Evolutionary conservation across 768 basidiomycete species (phyloP).

Genomic region (Termitomyces sp.): DNA sequence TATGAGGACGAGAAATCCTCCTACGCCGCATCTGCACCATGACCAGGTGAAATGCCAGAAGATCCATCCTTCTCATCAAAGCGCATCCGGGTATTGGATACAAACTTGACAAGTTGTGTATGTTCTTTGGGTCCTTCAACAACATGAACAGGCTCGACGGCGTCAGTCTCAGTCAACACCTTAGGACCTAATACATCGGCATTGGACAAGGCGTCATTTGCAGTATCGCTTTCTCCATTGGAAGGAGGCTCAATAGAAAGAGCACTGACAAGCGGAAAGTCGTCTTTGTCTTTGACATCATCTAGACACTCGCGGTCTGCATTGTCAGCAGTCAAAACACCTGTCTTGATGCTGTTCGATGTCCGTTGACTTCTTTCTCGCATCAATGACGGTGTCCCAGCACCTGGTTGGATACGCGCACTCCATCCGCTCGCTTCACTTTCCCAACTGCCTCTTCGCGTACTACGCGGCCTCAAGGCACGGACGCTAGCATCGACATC

Average conservation of each 20-base stretch:
- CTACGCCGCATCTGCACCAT: background rate
- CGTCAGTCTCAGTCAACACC: constrained; percentile 11
- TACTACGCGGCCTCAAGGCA: constrained; percentile 83
- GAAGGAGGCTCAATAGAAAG: constrained; percentile 4
- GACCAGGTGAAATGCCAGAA: background rate
- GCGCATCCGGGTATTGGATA: background rate
- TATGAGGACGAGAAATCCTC: background rate
- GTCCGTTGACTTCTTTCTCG: constrained; percentile 59
- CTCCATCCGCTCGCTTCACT: constrained; percentile 89
- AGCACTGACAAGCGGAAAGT: constrained; percentile 3
- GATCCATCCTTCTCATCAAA: background rate
- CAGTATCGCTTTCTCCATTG: background rate
- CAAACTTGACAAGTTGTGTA: background rate
- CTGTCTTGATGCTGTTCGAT: constrained; percentile 54
- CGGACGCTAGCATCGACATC: constrained; percentile 86
- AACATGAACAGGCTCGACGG: constrained; percentile 2
- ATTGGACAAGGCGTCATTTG: background rate
- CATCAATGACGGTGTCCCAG: constrained; percentile 37
- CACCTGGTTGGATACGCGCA: constrained; percentile 51
- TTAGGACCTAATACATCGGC: constrained; percentile 5
- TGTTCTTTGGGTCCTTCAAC: constrained; percentile 1
- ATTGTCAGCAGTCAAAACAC: constrained; percentile 46
- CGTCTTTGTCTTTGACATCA: constrained; percentile 20
- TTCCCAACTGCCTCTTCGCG: constrained; percentile 87
- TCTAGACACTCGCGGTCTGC: constrained; percentile 24